Percentiles rank a stretch among this genome's conserved stretches.
phyloP scores from a whole-genome alignment of 2,329 filamentous ascomycete genomes.

The Trichophyton benhamiae region DNA sequence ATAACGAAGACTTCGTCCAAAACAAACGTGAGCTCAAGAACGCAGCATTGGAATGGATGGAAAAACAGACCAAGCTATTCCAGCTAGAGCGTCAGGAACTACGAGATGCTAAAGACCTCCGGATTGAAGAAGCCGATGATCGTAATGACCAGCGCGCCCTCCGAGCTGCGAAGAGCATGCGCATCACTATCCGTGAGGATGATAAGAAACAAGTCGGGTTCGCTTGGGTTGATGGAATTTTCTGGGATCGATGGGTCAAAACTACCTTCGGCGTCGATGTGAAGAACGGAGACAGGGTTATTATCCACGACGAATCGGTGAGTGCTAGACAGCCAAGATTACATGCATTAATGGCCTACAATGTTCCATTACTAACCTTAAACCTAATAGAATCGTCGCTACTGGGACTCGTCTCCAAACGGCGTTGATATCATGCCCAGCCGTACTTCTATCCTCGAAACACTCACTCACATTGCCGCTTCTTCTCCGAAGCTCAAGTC shows the following conservation, averaged over 20 bases:
- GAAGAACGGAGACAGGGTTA: slow-evolving; percentile 72
- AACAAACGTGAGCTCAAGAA: slow-evolving; percentile 87
- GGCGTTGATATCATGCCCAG: slow-evolving; percentile 83
- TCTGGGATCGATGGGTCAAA: slow-evolving; percentile 94
- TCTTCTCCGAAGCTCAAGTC: slow-evolving; percentile 37
- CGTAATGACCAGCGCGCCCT: slow-evolving; percentile 79
- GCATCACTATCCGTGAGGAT: slow-evolving; percentile 78
- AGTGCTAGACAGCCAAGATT: slow-evolving; percentile 20
- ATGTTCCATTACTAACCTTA: not conserved
- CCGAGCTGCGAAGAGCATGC: slow-evolving; percentile 75
- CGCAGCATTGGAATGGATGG: slow-evolving; percentile 94
- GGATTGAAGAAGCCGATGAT: slow-evolving; percentile 93
- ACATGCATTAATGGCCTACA: not conserved
- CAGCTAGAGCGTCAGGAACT: slow-evolving; percentile 87
- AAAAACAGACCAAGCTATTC: slow-evolving; percentile 84
- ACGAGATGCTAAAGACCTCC: slow-evolving; percentile 83
- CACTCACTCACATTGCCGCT: slow-evolving; percentile 43
- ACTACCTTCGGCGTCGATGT: slow-evolving; percentile 91
- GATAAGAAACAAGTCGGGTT: slow-evolving; percentile 84
- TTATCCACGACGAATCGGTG: slow-evolving; percentile 96
- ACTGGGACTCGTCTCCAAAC: slow-evolving; percentile 86
- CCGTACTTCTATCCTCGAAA: slow-evolving; percentile 82
- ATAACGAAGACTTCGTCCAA: slow-evolving; percentile 62
- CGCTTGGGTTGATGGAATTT: slow-evolving; percentile 92
- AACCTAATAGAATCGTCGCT: slow-evolving; percentile 60